Percentiles rank a stretch among this genome's conserved stretches.
phyloP scores from a whole-genome alignment of 352 stramenopile genomes.

The Globisporangium cederbergense region DNA sequence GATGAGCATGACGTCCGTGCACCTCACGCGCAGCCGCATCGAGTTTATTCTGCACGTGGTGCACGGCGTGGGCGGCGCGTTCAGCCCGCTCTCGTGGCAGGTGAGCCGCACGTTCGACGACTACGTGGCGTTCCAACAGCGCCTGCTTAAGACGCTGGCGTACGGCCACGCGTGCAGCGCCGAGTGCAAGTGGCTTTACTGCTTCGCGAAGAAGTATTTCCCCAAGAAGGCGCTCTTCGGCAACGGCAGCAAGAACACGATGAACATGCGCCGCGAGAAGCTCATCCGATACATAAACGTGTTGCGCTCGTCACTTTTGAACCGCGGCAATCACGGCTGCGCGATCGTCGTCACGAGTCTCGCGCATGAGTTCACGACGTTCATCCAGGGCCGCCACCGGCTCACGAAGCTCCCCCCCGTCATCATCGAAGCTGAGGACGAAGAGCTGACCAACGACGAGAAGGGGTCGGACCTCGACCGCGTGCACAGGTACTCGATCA shows the following conservation, averaged over 20 bases:
- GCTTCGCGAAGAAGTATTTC: constrained; percentile 60
- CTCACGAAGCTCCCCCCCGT: not conserved
- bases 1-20: not conserved
- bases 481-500: constrained; percentile 5
- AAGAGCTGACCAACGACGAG: not conserved
- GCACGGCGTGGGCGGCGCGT: not conserved
- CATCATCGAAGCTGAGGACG: not conserved
- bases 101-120: constrained; percentile 31
- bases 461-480: not conserved
- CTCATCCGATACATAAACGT: constrained; percentile 29
- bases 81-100: not conserved
- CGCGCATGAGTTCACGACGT: constrained; percentile 23
- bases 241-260: not conserved
- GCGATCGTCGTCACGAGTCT: constrained; percentile 29
- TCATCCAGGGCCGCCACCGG: constrained; percentile 11
- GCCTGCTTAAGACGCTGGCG: constrained; percentile 39
- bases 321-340: constrained; percentile 37
- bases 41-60: not conserved
- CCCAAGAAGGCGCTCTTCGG: constrained; percentile 37
- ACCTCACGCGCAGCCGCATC: not conserved
- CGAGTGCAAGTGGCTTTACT: constrained; percentile 66
- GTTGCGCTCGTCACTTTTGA: constrained; percentile 30
- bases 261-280: constrained; percentile 20
- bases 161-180: constrained; percentile 55
- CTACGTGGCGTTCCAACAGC: constrained; percentile 43